Evolutionary conservation across 306 rosid species (phyloP).

Genomic region (Lablab purpureus): DNA sequence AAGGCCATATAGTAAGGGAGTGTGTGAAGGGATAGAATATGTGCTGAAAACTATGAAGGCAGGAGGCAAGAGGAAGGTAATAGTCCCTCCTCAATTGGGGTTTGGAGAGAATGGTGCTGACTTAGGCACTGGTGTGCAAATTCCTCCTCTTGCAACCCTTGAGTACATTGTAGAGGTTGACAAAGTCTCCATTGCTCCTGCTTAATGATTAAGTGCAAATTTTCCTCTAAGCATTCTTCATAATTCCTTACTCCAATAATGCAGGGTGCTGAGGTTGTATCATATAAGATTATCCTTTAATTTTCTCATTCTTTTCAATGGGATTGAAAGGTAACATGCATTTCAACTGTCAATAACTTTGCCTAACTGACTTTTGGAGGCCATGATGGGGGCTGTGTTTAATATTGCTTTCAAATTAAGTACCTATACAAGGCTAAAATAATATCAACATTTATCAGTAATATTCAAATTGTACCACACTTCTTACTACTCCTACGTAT

Average conservation of each 20-base stretch:
- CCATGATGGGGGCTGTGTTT: background rate
- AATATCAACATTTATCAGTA: background rate
- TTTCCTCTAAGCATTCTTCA: background rate
- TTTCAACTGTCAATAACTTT: background rate
- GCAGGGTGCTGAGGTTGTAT: slow-evolving; percentile 22
- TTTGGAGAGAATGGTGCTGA: slow-evolving; percentile 88
- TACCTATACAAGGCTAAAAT: background rate
- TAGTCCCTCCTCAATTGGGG: slow-evolving; percentile 77
- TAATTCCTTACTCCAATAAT: slow-evolving; percentile 5
- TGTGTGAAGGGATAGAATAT: slow-evolving; percentile 91
- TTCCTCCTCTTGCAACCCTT: slow-evolving; percentile 84
- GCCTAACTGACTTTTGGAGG: slow-evolving; percentile 4
- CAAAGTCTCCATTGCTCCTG: slow-evolving; percentile 92
- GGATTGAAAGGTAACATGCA: background rate
- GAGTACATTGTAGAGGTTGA: slow-evolving; percentile 84
- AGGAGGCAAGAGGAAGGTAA: slow-evolving; percentile 83
- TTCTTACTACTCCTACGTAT: background rate
- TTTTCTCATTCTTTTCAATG: slow-evolving; percentile 20
- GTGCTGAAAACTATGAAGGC: slow-evolving; percentile 77
- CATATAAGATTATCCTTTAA: slow-evolving; percentile 8
- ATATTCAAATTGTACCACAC: background rate
- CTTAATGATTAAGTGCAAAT: slow-evolving; percentile 51
- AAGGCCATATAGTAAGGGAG: slow-evolving; percentile 88
- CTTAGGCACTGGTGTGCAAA: slow-evolving; percentile 74
- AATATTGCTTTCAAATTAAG: background rate